Evolutionary conservation across 768 basidiomycete genomes (phyloP).

Genomic region (Royoungia palumana): DNA sequence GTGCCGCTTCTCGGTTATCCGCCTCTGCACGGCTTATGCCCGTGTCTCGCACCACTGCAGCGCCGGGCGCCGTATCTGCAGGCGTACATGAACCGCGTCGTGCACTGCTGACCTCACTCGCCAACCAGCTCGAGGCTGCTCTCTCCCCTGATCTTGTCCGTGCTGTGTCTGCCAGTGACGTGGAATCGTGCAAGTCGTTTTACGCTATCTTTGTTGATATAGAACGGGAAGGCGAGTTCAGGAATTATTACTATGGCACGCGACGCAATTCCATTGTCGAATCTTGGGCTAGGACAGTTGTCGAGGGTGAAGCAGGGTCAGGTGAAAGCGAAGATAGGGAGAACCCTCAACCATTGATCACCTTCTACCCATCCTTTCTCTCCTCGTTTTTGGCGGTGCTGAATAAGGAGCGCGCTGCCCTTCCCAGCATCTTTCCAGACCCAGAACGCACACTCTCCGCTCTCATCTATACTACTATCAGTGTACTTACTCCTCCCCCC

Average conservation of each 20-base stretch:
- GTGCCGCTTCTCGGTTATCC: constrained; percentile 87
- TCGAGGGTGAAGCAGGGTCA: constrained; percentile 32
- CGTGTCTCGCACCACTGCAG: constrained; percentile 86
- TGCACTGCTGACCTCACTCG: constrained; percentile 83
- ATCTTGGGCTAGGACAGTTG: constrained; percentile 60
- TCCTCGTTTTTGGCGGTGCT: constrained; percentile 62
- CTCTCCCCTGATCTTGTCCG: constrained; percentile 88
- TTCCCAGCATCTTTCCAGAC: constrained; percentile 87
- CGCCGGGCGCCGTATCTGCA: constrained; percentile 8
- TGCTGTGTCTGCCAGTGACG: constrained; percentile 78
- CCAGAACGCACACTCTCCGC: constrained; percentile 71
- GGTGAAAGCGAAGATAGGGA: constrained; percentile 41
- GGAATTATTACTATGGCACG: constrained; percentile 91
- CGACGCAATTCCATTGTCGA: constrained; percentile 61
- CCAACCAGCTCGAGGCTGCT: constrained; percentile 93
- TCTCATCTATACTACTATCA: constrained; percentile 79
- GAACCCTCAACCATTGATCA: constrained; percentile 46
- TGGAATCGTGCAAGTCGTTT: constrained; percentile 69
- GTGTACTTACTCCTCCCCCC: constrained; percentile 77
- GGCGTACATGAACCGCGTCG: constrained; percentile 72
- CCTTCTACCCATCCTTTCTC: constrained; percentile 77
- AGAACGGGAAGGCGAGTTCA: constrained; percentile 88
- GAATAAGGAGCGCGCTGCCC: constrained; percentile 64
- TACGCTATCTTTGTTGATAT: constrained; percentile 88
- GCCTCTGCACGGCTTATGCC: constrained; percentile 89